Evolutionary conservation across 225 moss, liverwort and hornwort genomes (phyloP), one percentile per base, ranked within the genome.

Genomic region (Rhytidiadelphus loreus): DNA sequence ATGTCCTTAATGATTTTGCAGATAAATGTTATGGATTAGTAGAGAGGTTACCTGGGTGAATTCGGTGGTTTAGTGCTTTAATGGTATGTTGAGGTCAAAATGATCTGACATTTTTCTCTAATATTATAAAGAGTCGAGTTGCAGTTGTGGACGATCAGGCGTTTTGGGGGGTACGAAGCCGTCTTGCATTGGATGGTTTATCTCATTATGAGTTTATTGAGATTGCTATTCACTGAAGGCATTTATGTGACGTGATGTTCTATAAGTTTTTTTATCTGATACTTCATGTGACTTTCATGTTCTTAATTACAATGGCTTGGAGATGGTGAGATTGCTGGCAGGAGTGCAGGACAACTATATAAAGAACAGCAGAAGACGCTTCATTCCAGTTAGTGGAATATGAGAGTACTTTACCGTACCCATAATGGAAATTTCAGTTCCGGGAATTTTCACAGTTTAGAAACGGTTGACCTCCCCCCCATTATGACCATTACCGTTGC

Each of bases 1-100:
- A 64, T 53, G 82, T 78, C 78, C 87, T 87, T 11, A 52, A 90
- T 73, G 90, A 91, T 92, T 91, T 92, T 89, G 85, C 92, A 82
- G 82, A 87, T 87, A 23, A 30, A 52, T 35, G 32, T 74, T 60
- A 11, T 39, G 52, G 58, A 50, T n/a, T 82, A 58, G 48, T 74
- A 66, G 73, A 83, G 66, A 80, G 53, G 43, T 81, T 76, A n/a
- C 20, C 41, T 66, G 22, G 74, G 41, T 73, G 16, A 63, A 50
- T 41, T 81, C 30, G 61, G 81, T 80, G 73, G 23, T 64, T 86
- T 79, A 44, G 72, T 77, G 69, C 70, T 84, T 79, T 20, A 86
- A 17, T 83, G 84, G 55, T 50, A 71, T 77, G 39, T 64, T 84
- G 69, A 81, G 89, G 52, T 90, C 87, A 85, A 77, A 87, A 72